Evolutionary conservation across 768 basidiomycete species (phyloP).

Genomic region (Auriscalpium microsporum): DNA sequence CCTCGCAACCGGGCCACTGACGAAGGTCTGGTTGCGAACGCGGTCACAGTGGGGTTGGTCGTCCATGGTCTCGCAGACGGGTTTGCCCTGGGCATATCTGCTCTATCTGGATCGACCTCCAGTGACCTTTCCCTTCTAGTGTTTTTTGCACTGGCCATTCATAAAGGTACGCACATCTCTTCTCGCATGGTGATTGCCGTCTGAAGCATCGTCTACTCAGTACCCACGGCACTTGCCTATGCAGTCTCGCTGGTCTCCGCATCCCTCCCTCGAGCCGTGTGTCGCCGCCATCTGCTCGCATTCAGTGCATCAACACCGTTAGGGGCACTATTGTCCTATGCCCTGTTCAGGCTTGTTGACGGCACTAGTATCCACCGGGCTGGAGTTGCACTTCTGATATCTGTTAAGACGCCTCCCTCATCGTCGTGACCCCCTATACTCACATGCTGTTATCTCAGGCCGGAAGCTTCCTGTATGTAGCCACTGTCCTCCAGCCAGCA

Average conservation of each 20-base stretch:
- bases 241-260: constrained; percentile 78
- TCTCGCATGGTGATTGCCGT: neutral
- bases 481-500: constrained; percentile 78
- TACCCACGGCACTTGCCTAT: constrained; percentile 85
- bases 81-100: constrained; percentile 80
- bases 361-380: constrained; percentile 45
- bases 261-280: constrained; percentile 56
- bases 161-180: constrained; percentile 57
- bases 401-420: constrained; percentile 36
- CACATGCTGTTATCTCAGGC: constrained; percentile 39
- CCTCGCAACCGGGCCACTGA: constrained; percentile 2
- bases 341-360: constrained; percentile 49
- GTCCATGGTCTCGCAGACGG: constrained; percentile 90
- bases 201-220: constrained; percentile 30
- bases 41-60: constrained; percentile 78
- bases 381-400: constrained; percentile 74
- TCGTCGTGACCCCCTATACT: neutral
- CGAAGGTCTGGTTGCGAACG: constrained; percentile 28
- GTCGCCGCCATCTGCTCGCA: constrained; percentile 63
- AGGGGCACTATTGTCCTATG: constrained; percentile 71
- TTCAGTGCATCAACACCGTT: constrained; percentile 84
- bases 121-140: constrained; percentile 66
- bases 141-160: constrained; percentile 84
- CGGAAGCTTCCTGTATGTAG: constrained; percentile 91
- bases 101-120: constrained; percentile 28